Base-by-base conservation (phyloP, 257 asterid genomes). In the Paraleonurus japonicus region DNA sequence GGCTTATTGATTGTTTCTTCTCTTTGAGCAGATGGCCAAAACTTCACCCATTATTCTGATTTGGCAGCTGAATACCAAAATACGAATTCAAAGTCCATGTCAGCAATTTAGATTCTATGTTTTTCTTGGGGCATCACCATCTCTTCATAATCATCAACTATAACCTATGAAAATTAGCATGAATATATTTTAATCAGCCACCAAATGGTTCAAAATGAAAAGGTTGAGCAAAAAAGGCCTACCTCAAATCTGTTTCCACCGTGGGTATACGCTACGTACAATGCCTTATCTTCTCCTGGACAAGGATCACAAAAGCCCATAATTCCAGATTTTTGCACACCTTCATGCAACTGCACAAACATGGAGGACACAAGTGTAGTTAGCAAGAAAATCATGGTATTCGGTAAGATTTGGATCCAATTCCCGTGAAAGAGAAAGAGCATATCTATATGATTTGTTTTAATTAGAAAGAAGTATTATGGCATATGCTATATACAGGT, bases 281-380 rank as follows among this genome's bases (percentile, higher is more conserved):
- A 72, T 75, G 82, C 85, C 85, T 92, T 95, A n/a, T 86, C 75
- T 75, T 84, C 95, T 55, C 92, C 96, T 0, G 99, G 98, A 71
- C 92, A 95, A 82, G 98, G 96, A 88, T 95, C 98, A 13, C 98
- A 95, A 74, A 88, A 95, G n/a, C 99, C 99, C 98, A 95, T 95
- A 59, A 95, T 92, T 70, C 99, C 98, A 0, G 96, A 92, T 77
- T 92, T 92, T 81, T 90, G 92, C 54, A 92, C 94, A 39, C 98
- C 96, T 51, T 82, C 91, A 20, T 95, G 97, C 24, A 95, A 90
- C 99, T 95, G 89, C 82, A 82, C 33, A 74, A 43, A 73, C 59
- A 59, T 17, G 53, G 43, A 48, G 12, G 9, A 27, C 57, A 50
- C 35, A 1, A 48, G 32, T 51, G n/a, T 47, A 47, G 15, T 47